These are phyloP conservation scores for Argentina anserina DNA, from an alignment of 306 rosid species.

Conservation along the genomic window DNA sequence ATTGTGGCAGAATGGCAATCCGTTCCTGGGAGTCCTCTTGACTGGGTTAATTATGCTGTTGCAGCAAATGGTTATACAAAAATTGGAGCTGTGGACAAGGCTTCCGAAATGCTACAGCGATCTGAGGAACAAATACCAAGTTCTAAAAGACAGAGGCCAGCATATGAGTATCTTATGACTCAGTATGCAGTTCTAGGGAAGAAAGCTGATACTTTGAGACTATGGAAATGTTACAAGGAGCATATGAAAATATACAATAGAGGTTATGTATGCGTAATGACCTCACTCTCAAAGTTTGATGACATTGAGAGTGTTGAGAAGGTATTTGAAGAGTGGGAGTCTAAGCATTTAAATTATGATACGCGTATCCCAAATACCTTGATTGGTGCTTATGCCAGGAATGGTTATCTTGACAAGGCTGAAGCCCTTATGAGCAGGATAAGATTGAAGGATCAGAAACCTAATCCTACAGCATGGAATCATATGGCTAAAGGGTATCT, in stretches of 20 bases:
- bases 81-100: constrained; percentile 15
- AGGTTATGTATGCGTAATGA: constrained; percentile 16
- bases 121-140: constrained; percentile 16
- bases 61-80: constrained; percentile 23
- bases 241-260: constrained; percentile 2
- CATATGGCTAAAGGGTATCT: constrained; percentile 14
- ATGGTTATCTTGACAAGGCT: constrained; percentile 22
- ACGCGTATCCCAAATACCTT: constrained; percentile 23
- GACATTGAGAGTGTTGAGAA: constrained; percentile 28
- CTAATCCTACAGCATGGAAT: not conserved
- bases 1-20: constrained; percentile 9
- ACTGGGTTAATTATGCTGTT: constrained; percentile 9
- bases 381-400: constrained; percentile 18
- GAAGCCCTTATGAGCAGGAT: constrained; percentile 24
- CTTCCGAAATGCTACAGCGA: constrained; percentile 22
- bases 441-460: not conserved
- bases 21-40: not conserved
- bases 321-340: constrained; percentile 34
- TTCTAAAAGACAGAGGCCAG: constrained; percentile 1
- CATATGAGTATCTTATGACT: constrained; percentile 18
- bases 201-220: constrained; percentile 24
- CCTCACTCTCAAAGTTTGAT: constrained; percentile 15
- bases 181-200: constrained; percentile 27
- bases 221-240: constrained; percentile 24
- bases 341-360: constrained; percentile 15